These are phyloP conservation scores for Colletotrichum limetticola DNA, from an alignment of 2,329 filamentous ascomycete genomes.

Conservation along the genomic window DNA sequence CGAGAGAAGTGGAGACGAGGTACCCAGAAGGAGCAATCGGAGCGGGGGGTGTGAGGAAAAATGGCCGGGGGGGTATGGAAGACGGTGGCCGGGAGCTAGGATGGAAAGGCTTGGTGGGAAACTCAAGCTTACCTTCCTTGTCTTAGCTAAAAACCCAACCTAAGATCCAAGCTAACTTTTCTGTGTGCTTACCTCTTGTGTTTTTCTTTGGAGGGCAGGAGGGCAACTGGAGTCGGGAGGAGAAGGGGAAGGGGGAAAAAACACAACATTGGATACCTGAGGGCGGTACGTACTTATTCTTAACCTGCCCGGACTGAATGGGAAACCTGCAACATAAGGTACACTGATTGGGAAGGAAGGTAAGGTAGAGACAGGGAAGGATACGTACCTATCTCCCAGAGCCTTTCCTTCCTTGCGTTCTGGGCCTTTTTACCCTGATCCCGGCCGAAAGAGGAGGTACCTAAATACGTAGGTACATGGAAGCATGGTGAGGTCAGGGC, in stretches of 20 bases:
- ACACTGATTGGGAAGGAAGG: not conserved
- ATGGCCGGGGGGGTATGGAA: conserved; percentile 1
- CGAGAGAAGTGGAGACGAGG: not conserved
- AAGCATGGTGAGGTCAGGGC: not conserved
- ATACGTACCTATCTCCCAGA: conserved; percentile 8
- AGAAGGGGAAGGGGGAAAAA: not conserved
- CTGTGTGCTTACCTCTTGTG: not conserved
- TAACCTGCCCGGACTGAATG: not conserved
- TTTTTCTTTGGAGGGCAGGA: not conserved
- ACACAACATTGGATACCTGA: not conserved
- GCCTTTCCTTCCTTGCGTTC: not conserved
- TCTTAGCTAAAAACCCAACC: conserved; percentile 13
- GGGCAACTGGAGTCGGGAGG: not conserved
- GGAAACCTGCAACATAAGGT: not conserved
- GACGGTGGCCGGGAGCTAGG: conserved; percentile 27
- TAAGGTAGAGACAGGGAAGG: not conserved
- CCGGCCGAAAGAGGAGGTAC: not conserved
- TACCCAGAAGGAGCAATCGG: not conserved
- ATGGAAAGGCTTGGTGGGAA: conserved; percentile 19
- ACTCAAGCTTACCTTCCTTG: not conserved
- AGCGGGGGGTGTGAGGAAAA: not conserved
- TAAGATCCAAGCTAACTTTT: conserved; percentile 18
- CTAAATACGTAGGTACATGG: not conserved
- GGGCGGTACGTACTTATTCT: not conserved
- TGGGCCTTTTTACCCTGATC: not conserved